These are phyloP conservation scores for Nicotiana attenuata DNA, from an alignment of 257 asterid genomes.

Conservation along the genomic window DNA sequence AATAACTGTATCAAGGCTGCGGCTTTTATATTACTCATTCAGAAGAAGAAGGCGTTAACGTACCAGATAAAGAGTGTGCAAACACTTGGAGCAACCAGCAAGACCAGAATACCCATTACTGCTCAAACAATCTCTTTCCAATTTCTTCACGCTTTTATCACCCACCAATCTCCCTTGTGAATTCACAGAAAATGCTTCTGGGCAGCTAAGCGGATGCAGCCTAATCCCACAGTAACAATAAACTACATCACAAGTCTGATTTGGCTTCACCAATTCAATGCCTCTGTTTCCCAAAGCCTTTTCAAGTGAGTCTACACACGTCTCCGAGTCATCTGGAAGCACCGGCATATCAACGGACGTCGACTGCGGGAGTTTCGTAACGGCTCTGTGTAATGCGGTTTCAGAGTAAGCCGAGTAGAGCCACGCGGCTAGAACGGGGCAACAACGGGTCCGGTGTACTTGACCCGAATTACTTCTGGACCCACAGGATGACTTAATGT, in stretches of 20 bases:
- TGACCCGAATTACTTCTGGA: conserved; percentile 33
- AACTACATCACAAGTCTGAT: conserved; percentile 74
- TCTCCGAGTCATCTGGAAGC: conserved; percentile 87
- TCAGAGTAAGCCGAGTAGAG: conserved; percentile 80
- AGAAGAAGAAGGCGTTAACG: background rate
- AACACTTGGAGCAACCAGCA: conserved; percentile 75
- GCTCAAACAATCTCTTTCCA: conserved; percentile 63
- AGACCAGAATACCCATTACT: conserved; percentile 39
- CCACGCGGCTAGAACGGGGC: conserved; percentile 93
- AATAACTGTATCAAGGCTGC: too few species aligned
- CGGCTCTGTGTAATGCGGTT: conserved; percentile 49
- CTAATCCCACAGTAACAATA: conserved; percentile 84
- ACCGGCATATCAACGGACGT: conserved; percentile 75
- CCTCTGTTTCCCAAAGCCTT: conserved; percentile 60
- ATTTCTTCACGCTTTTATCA: conserved; percentile 45
- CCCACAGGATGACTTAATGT: conserved; percentile 61
- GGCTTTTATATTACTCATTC: background rate
- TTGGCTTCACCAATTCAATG: conserved; percentile 46
- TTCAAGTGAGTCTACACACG: conserved; percentile 71
- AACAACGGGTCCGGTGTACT: conserved; percentile 75
- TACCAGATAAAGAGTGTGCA: conserved; percentile 52
- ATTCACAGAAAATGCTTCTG: conserved; percentile 56
- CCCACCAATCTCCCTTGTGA: conserved; percentile 53
- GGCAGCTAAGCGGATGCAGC: conserved; percentile 73
- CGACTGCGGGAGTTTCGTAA: conserved; percentile 23